Conservation (phyloP, 2,329 filamentous ascomycete genomes). For the Taxawa tesnikishii region DNA sequence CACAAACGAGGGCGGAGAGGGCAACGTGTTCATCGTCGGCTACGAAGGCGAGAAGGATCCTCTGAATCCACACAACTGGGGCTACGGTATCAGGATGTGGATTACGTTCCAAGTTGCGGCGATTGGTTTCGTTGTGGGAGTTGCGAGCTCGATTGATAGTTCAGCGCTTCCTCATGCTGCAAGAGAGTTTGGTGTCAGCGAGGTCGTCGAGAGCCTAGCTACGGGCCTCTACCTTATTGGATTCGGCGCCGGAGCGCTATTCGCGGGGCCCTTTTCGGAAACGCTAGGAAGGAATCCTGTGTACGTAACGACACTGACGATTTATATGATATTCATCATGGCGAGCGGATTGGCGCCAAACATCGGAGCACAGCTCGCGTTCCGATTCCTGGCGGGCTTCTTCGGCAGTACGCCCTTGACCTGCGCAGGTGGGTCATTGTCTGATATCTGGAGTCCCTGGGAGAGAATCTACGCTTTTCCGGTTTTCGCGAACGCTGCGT, state of each 20-base stretch:
- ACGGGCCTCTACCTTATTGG: slow-evolving; percentile 24
- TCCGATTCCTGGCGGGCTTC: slow-evolving; percentile 38
- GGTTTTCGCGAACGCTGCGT: slow-evolving; percentile 34
- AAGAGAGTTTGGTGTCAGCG: slow-evolving; percentile 33
- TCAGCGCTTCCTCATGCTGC: slow-evolving; percentile 34
- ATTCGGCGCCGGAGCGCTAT: slow-evolving; percentile 35
- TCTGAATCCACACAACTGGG: slow-evolving; percentile 26
- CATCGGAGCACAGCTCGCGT: slow-evolving; percentile 34
- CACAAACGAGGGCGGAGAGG: slow-evolving; percentile 22
- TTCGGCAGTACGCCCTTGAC: slow-evolving; percentile 33
- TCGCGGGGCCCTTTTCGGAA: slow-evolving; percentile 38
- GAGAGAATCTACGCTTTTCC: slow-evolving; percentile 39
- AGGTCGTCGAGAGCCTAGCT: slow-evolving; percentile 38
- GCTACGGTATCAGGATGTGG: slow-evolving; percentile 14
- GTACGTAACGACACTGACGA: slow-evolving; percentile 33
- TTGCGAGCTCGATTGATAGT: slow-evolving; percentile 42
- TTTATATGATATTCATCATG: slow-evolving; percentile 38
- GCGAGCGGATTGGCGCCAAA: slow-evolving; percentile 35
- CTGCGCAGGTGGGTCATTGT: slow-evolving; percentile 33
- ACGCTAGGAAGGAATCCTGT: slow-evolving; percentile 31
- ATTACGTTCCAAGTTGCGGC: slow-evolving; percentile 21
- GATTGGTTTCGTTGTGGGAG: slow-evolving; percentile 39
- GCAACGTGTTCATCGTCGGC: slow-evolving; percentile 25
- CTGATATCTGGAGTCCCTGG: slow-evolving; percentile 34
- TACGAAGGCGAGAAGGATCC: slow-evolving; percentile 23